Conservation (phyloP, 306 rosid species). For the Carpinus fangiana region DNA sequence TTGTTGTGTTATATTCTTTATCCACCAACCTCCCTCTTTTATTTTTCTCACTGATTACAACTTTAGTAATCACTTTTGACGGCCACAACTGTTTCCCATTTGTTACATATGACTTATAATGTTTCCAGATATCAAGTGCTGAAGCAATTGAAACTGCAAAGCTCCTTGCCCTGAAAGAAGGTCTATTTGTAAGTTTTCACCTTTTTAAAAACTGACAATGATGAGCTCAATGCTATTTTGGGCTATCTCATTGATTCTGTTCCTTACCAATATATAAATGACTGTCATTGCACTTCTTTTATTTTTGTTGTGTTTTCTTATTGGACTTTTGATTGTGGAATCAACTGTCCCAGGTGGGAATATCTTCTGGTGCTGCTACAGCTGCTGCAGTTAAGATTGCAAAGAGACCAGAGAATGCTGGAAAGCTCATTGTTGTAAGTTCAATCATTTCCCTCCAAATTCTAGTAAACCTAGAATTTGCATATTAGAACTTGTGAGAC, state of each 20-base stretch:
- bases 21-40: background rate
- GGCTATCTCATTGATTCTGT: conserved; percentile 6
- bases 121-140: conserved; percentile 65
- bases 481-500: background rate
- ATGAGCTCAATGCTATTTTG: conserved; percentile 7
- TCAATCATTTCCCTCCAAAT: conserved; percentile 17
- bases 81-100: conserved; percentile 10
- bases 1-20: background rate
- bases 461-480: background rate
- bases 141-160: conserved; percentile 78
- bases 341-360: conserved; percentile 57
- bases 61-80: background rate
- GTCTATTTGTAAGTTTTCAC: conserved; percentile 68
- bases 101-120: conserved; percentile 18
- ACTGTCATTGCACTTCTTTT: background rate
- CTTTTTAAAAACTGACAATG: conserved; percentile 3
- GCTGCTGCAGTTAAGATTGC: conserved; percentile 72
- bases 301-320: background rate
- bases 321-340: conserved; percentile 14
- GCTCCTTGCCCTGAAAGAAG: conserved; percentile 71
- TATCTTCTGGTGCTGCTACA: conserved; percentile 76
- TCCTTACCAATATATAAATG: conserved; percentile 1
- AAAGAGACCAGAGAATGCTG: conserved; percentile 64
- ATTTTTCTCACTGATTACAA: background rate
- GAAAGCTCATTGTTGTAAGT: conserved; percentile 81